Conservation (phyloP, 345 rosid genomes). For the Murraya paniculata region DNA sequence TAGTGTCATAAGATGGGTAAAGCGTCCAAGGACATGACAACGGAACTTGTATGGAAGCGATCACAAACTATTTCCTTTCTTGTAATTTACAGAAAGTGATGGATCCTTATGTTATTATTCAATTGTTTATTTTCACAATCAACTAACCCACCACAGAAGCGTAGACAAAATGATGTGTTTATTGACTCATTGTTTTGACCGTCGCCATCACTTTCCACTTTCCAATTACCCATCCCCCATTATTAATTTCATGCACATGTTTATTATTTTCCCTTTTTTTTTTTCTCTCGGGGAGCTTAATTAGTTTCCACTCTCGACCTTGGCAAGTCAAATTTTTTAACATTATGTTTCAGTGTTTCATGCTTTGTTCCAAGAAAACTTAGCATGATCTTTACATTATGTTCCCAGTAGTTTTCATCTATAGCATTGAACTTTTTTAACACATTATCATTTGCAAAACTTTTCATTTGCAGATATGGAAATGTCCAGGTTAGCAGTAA, state of each 20-base stretch:
- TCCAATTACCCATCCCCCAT: not conserved
- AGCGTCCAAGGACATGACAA: too few relatives aligned
- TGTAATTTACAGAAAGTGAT: not conserved
- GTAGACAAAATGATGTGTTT: not conserved
- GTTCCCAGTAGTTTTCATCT: too few relatives aligned
- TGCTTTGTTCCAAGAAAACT: too few relatives aligned
- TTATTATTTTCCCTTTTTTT: too few relatives aligned
- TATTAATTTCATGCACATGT: not conserved
- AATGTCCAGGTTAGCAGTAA: too few relatives aligned
- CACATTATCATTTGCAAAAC: too few relatives aligned
- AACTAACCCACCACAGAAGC: not conserved
- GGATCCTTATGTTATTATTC: not conserved
- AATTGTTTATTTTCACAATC: not conserved
- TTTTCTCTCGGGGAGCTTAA: too few relatives aligned
- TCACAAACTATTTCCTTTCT: not conserved
- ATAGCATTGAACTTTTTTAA: too few relatives aligned
- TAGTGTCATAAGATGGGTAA: too few relatives aligned
- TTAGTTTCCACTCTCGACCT: not conserved
- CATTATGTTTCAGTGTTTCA: too few relatives aligned
- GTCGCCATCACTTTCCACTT: conserved; percentile 1
- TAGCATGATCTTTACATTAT: too few relatives aligned
- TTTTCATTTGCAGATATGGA: too few relatives aligned
- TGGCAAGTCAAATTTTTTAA: not conserved
- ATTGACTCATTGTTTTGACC: conserved; percentile 12
- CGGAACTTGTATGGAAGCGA: not conserved